Evolutionary conservation across 306 rosid species (phyloP).

Genomic region (Styphnolobium japonicum): DNA sequence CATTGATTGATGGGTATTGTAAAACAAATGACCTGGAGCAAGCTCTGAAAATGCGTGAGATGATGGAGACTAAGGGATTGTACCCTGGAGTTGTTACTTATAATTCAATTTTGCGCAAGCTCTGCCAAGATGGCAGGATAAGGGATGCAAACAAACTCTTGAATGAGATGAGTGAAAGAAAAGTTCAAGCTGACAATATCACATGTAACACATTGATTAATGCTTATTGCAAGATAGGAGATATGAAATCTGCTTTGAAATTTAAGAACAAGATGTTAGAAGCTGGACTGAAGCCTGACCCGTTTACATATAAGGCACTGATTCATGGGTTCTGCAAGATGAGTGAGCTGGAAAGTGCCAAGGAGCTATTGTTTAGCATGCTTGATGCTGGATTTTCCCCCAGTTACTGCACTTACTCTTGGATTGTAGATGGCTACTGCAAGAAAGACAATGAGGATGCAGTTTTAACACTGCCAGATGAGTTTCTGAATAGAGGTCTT

Average conservation of each 20-base stretch:
- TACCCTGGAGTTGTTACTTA: slow-evolving; percentile 76
- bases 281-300: slow-evolving; percentile 70
- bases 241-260: slow-evolving; percentile 70
- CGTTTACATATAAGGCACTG: slow-evolving; percentile 73
- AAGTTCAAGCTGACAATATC: slow-evolving; percentile 71
- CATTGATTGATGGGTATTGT: slow-evolving; percentile 82
- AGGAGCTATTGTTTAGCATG: slow-evolving; percentile 63
- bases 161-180: slow-evolving; percentile 75
- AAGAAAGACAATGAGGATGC: slow-evolving; percentile 54
- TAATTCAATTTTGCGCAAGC: slow-evolving; percentile 73
- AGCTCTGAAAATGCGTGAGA: slow-evolving; percentile 57
- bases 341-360: slow-evolving; percentile 57
- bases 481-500: slow-evolving; percentile 56
- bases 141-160: slow-evolving; percentile 79
- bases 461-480: slow-evolving; percentile 55
- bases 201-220: slow-evolving; percentile 90
- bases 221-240: slow-evolving; percentile 85
- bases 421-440: slow-evolving; percentile 77
- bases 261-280: slow-evolving; percentile 77
- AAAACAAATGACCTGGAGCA: slow-evolving; percentile 64
- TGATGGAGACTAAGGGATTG: slow-evolving; percentile 73
- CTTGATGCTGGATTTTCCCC: slow-evolving; percentile 67
- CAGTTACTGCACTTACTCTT: slow-evolving; percentile 63
- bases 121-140: slow-evolving; percentile 78
- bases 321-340: slow-evolving; percentile 77